These are phyloP conservation scores for Arthrobotrys iridis DNA, from an alignment of 2,329 filamentous ascomycete genomes.

Conservation along the genomic window DNA sequence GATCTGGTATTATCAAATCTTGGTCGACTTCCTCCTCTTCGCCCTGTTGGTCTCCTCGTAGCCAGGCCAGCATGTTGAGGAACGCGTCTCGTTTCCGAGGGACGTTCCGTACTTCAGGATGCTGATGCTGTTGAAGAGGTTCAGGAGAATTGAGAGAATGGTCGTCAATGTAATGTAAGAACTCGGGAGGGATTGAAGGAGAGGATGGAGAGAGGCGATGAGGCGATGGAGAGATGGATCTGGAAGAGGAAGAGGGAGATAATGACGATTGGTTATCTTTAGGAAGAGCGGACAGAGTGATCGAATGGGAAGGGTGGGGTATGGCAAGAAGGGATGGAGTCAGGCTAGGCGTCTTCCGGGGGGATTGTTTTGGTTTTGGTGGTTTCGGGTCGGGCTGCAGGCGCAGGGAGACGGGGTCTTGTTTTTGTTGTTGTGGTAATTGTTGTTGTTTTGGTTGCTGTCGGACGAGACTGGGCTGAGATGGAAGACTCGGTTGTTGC, in stretches of 20 bases:
- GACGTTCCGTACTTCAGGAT: not conserved
- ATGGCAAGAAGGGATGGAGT: slow-evolving; percentile 8
- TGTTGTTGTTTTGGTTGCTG: slow-evolving; percentile 38
- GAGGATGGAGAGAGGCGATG: not conserved
- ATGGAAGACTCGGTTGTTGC: not conserved
- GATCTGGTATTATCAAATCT: slow-evolving; percentile 50
- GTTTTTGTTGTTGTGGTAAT: slow-evolving; percentile 17
- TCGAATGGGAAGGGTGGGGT: slow-evolving; percentile 36
- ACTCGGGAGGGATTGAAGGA: not conserved
- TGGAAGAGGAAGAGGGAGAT: not conserved
- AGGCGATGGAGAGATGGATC: slow-evolving; percentile 2
- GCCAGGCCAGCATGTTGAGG: slow-evolving; percentile 49
- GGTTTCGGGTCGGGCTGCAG: slow-evolving; percentile 15
- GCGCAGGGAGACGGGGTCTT: not conserved
- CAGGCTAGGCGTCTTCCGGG: slow-evolving; percentile 21
- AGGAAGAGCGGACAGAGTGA: slow-evolving; percentile 19
- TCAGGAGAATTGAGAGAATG: not conserved
- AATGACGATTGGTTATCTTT: slow-evolving; percentile 30
- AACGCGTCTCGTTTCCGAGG: slow-evolving; percentile 33
- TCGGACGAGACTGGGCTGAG: not conserved
- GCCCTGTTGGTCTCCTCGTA: slow-evolving; percentile 44
- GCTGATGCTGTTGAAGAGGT: too few relatives aligned
- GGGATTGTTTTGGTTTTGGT: slow-evolving; percentile 36
- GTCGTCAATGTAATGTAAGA: not conserved
- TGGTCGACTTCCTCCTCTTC: slow-evolving; percentile 51